Conservation (phyloP, 495 filamentous ascomycete genomes). For the Talaromyces liani region DNA sequence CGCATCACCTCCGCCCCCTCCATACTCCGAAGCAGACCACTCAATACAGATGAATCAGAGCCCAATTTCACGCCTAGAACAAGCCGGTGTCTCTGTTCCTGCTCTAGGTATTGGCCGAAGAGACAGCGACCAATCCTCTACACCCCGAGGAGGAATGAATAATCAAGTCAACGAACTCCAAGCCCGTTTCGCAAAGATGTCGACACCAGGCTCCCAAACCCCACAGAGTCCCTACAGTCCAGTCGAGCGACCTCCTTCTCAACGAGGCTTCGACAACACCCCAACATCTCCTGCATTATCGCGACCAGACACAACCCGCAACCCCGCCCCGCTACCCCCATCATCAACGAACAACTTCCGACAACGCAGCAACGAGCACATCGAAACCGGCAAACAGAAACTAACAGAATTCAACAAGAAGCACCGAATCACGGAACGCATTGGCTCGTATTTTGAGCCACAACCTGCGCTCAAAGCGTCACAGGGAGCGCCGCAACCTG, state of each 20-base stretch:
- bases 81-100: slow-evolving; percentile 77
- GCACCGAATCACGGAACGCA: slow-evolving; percentile 33
- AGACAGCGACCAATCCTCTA: slow-evolving; percentile 12
- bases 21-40: slow-evolving; percentile 35
- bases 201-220: slow-evolving; percentile 19
- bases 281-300: not conserved
- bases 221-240: slow-evolving; percentile 15
- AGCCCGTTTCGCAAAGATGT: slow-evolving; percentile 55
- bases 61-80: slow-evolving; percentile 58
- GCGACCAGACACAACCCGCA: not conserved
- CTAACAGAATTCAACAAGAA: slow-evolving; percentile 50
- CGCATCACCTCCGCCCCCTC: slow-evolving; percentile 46
- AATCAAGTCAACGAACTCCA: slow-evolving; percentile 58
- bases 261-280: not conserved
- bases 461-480: slow-evolving; percentile 24
- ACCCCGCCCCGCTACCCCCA: not conserved
- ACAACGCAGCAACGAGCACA: slow-evolving; percentile 61
- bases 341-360: slow-evolving; percentile 64
- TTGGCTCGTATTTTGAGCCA: slow-evolving; percentile 29
- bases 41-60: slow-evolving; percentile 56
- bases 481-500: slow-evolving; percentile 1
- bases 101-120: slow-evolving; percentile 61
- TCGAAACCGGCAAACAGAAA: slow-evolving; percentile 56
- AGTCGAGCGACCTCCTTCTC: not conserved
- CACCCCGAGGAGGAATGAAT: slow-evolving; percentile 12